Evolutionary conservation across 345 rosid species (phyloP), one percentile per base, ranked within the genome.

Genomic region (Populus simonii): DNA sequence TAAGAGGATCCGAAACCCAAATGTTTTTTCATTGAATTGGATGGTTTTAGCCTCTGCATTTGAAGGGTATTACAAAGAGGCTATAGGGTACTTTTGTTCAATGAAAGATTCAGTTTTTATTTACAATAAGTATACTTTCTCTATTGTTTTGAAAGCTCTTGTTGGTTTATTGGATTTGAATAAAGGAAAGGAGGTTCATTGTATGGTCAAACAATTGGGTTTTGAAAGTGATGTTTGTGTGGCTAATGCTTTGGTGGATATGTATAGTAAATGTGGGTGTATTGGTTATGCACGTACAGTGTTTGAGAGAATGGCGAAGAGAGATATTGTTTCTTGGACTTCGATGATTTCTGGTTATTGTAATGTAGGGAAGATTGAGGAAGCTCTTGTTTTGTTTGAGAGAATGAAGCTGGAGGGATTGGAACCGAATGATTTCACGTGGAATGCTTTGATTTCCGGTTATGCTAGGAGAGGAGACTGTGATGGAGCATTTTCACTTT

Each of bases 281-380:
- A 20, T 83, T 18, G 70, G 71, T 71, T 75, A 57, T 75, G 89
- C 88, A 5, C 80, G 83, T 33, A 87, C 31, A 53, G 71, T 88
- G 80, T 88, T 88, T 74, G 83, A 78, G 71, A 63, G 59, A 53
- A 80, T 87, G 88, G 38, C 33, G 77, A 71, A 55, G 0, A 81
- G 85, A 78, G 84, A 88, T 73, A 78, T 85, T 43, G 85, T 71
- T 70, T 84, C 89, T 22, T 89, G 89, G 87, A 87, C 91, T 57
- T 85, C 89, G 13, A 84, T 89, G 85, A 87, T 89, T 55, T 84
- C 83, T 79, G 91, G 88, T 73, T 84, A 84, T 62, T 80, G 82
- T 70, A 85, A 82, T 67, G 66, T 33, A 62, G 86, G 85, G 41
- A 82, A 81, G 80, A 75, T 62, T 59, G 80, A 77, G 39, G 36